These are phyloP conservation scores for Cercospora janseana DNA, from an alignment of 2,329 filamentous ascomycete species.

Conservation along the genomic window DNA sequence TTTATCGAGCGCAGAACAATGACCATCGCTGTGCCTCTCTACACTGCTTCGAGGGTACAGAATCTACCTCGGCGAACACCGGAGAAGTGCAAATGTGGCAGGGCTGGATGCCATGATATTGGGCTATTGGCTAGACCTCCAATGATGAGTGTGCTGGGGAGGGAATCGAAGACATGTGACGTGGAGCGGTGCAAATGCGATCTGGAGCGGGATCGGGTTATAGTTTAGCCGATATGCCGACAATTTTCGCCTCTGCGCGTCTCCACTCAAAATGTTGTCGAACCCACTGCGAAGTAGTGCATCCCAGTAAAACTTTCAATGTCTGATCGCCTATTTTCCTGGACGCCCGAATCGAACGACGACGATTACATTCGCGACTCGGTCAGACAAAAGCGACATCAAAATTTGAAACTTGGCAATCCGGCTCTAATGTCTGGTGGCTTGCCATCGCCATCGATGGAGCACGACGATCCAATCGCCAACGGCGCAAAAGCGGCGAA, in stretches of 20 bases:
- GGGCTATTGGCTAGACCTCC: no score
- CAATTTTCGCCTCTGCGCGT: slow-evolving; percentile 2
- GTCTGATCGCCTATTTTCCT: slow-evolving; percentile 10
- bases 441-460: slow-evolving; percentile 32
- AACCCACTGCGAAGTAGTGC: neutral
- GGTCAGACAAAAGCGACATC: slow-evolving; percentile 29
- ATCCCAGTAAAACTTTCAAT: slow-evolving; percentile 3
- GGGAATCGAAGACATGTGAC: neutral
- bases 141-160: neutral
- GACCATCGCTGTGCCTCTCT: no score
- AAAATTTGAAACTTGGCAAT: slow-evolving; percentile 21
- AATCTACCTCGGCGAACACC: no score
- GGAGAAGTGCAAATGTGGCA: no score
- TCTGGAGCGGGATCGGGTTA: neutral
- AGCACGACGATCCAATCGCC: slow-evolving; percentile 24
- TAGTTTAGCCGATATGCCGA: slow-evolving; percentile 1
- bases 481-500: slow-evolving; percentile 28
- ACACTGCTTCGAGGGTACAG: no score
- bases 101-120: no score
- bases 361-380: slow-evolving; percentile 32
- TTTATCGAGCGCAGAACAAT: no score
- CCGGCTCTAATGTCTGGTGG: slow-evolving; percentile 39
- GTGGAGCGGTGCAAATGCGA: neutral
- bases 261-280: slow-evolving; percentile 8
- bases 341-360: slow-evolving; percentile 23